phyloP scores from a whole-genome alignment of 495 filamentous ascomycete species.

The Annulohypoxylon nitens region DNA sequence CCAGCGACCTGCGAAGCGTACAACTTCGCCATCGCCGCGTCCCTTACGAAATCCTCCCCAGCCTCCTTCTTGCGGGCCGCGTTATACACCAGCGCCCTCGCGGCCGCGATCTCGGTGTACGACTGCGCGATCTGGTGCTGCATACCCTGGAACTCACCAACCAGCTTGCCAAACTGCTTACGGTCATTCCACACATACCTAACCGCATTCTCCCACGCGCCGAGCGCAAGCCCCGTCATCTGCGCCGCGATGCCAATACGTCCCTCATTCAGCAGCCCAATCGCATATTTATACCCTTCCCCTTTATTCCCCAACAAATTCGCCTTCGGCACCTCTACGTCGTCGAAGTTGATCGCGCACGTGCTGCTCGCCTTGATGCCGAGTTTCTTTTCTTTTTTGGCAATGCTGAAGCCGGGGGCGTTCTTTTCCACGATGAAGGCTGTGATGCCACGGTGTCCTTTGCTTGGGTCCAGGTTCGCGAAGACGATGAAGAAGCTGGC shows the following conservation, averaged over 20 bases:
- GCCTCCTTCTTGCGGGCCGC: constrained; percentile 98
- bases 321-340: constrained; percentile 89
- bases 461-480: constrained; percentile 88
- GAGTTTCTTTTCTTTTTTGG: constrained; percentile 99
- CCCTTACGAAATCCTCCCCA: constrained; percentile 91
- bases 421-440: constrained; percentile 95
- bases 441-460: constrained; percentile 95
- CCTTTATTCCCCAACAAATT: constrained; percentile 90
- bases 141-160: constrained; percentile 99
- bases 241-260: constrained; percentile 98
- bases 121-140: constrained; percentile 98
- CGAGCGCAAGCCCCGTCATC: constrained; percentile 97
- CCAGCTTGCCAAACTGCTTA: constrained; percentile 92
- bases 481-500: constrained; percentile 97
- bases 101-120: constrained; percentile 92
- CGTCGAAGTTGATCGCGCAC: constrained; percentile 97
- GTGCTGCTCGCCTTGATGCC: constrained; percentile 96
- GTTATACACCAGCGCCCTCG: constrained; percentile 94
- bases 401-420: constrained; percentile 89
- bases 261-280: constrained; percentile 95
- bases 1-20: constrained; percentile 94
- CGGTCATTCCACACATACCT: constrained; percentile 96
- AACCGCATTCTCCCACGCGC: constrained; percentile 96
- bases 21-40: constrained; percentile 99
- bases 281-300: constrained; percentile 98